These are phyloP conservation scores for Monosporozyma aquatica DNA, from an alignment of 805 yeast species.

Conservation along the genomic window DNA sequence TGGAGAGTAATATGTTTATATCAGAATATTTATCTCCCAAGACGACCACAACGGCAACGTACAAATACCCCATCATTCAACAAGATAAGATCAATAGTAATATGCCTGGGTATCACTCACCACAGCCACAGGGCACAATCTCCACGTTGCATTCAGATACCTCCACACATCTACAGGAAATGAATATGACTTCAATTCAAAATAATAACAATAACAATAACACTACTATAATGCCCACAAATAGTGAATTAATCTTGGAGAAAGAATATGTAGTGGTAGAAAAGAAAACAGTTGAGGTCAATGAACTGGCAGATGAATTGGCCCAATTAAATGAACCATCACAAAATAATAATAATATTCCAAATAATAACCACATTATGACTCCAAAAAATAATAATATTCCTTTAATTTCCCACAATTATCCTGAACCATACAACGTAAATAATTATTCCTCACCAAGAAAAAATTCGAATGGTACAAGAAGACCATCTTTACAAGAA, in stretches of 20 bases:
- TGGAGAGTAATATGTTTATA: slow-evolving; percentile 66
- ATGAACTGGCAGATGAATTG: slow-evolving; percentile 89
- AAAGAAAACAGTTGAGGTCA: slow-evolving; percentile 89
- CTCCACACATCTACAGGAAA: no score
- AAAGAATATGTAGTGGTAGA: slow-evolving; percentile 91
- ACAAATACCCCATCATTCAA: no score
- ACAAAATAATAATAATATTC: slow-evolving; percentile 1
- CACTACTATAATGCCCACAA: slow-evolving; percentile 1
- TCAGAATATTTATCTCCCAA: slow-evolving; percentile 59
- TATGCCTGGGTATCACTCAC: not conserved
- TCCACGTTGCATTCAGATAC: not conserved
- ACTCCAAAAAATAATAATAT: not conserved
- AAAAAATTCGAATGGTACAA: slow-evolving; percentile 9
- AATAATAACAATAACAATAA: no score
- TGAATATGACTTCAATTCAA: no score
- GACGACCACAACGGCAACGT: no score
- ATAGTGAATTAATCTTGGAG: slow-evolving; percentile 46
- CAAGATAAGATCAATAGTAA: slow-evolving; percentile 6
- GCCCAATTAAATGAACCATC: slow-evolving; percentile 32
- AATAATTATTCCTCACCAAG: no score
- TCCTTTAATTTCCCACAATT: not conserved
- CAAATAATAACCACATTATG: no score
- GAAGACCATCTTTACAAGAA: slow-evolving; percentile 56
- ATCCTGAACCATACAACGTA: not conserved
- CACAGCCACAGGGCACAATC: not conserved